Evolutionary conservation across 176 grass and related monocot genomes (phyloP).

Genomic region (Rhipidocladum racemiflorum): DNA sequence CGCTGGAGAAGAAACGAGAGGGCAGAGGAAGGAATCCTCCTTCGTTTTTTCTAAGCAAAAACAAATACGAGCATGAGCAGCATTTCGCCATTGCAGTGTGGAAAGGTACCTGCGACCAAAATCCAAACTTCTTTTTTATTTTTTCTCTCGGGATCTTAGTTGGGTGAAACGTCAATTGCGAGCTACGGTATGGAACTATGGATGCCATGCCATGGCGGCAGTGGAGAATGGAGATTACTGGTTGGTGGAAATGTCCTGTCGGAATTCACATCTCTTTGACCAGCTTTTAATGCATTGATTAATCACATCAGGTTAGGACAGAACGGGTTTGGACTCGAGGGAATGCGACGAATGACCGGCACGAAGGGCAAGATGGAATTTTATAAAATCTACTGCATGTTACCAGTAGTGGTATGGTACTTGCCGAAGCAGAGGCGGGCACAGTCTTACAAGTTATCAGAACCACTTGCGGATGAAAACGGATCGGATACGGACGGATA

Average conservation of each 20-base stretch:
- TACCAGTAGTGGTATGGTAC: background rate
- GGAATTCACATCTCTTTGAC: background rate
- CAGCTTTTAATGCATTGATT: background rate
- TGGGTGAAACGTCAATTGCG: constrained; percentile 8
- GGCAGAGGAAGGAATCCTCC: background rate
- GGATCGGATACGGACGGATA: no score
- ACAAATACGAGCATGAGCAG: background rate
- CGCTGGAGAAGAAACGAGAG: constrained; percentile 22
- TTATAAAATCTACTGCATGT: background rate
- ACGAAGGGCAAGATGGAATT: background rate
- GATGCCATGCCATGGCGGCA: background rate
- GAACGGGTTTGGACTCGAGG: constrained; percentile 25
- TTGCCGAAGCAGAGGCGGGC: background rate
- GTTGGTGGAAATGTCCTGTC: background rate
- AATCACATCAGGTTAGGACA: background rate
- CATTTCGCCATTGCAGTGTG: constrained; percentile 35
- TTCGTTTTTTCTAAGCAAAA: background rate
- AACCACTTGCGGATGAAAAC: no score
- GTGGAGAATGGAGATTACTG: background rate
- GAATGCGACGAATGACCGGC: constrained; percentile 5
- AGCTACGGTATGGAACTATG: no score
- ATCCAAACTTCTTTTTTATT: background rate
- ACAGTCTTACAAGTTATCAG: no score
- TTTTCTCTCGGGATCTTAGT: background rate
- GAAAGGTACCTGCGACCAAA: constrained; percentile 21